phyloP scores from a whole-genome alignment of 2,329 filamentous ascomycete genomes.

The Aquanectria penicillioides region DNA sequence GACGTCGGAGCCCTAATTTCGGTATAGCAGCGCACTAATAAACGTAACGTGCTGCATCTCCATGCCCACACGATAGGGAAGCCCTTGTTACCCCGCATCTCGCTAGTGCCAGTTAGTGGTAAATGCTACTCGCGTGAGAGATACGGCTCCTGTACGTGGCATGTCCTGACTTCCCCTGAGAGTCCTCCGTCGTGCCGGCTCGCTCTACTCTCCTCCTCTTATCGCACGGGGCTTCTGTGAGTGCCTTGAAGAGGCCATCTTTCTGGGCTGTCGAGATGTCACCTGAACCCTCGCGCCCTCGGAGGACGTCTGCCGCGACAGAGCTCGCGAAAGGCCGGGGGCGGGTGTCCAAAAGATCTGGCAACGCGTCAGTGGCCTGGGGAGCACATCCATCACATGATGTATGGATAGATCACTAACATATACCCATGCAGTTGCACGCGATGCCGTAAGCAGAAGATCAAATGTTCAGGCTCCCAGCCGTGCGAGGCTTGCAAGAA shows the following conservation, averaged over 20 bases:
- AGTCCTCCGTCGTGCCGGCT: neutral
- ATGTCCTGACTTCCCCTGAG: constrained; percentile 19
- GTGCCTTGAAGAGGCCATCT: neutral
- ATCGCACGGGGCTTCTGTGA: neutral
- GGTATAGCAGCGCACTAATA: constrained; percentile 3
- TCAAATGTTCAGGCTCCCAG: constrained; percentile 46
- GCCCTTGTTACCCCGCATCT: constrained; percentile 24
- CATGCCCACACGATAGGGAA: neutral
- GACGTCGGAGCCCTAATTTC: neutral
- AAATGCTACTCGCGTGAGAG: constrained; percentile 2
- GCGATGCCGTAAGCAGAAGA: constrained; percentile 47
- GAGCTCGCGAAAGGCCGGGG: constrained; percentile 26
- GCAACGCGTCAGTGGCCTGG: constrained; percentile 35
- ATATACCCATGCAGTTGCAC: constrained; percentile 31
- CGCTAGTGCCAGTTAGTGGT: constrained; percentile 16
- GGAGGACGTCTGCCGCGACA: constrained; percentile 27
- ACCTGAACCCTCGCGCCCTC: constrained; percentile 27
- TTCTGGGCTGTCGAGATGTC: constrained; percentile 21
- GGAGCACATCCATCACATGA: neutral
- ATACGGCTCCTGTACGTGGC: constrained; percentile 5
- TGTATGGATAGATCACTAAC: constrained; percentile 5
- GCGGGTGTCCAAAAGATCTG: constrained; percentile 39
- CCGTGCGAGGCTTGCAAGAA: constrained; percentile 47
- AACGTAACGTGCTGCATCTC: too few species aligned
- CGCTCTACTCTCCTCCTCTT: neutral